These are phyloP conservation scores for Alternaria sp. DNA, from an alignment of 2,329 filamentous ascomycete genomes.

Conservation along the genomic window DNA sequence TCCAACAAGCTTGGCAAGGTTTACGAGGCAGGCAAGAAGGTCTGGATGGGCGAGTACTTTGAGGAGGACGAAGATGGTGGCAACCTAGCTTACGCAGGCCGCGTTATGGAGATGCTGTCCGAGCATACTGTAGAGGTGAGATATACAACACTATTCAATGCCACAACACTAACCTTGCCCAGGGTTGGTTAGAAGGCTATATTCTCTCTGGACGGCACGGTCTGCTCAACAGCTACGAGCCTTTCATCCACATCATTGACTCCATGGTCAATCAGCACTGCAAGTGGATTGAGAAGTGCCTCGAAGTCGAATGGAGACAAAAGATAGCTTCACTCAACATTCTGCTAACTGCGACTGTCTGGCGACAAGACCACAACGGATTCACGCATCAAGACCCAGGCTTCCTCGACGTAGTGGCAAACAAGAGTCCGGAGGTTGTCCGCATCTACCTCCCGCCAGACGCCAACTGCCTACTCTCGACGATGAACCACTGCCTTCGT, in stretches of 20 bases:
- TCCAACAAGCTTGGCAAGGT: conserved; percentile 79
- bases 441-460: conserved; percentile 83
- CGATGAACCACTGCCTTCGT: conserved; percentile 77
- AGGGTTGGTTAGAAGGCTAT: conserved; percentile 78
- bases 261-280: conserved; percentile 88
- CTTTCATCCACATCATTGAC: conserved; percentile 83
- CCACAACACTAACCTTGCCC: conserved; percentile 14
- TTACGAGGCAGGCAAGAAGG: conserved; percentile 78
- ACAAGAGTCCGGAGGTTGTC: conserved; percentile 81
- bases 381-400: conserved; percentile 82
- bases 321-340: conserved; percentile 81
- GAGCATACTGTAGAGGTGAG: conserved; percentile 76
- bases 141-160: neutral
- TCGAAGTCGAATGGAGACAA: conserved; percentile 79
- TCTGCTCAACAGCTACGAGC: conserved; percentile 81
- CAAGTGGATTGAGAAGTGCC: conserved; percentile 84
- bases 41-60: conserved; percentile 81
- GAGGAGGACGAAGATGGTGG: conserved; percentile 78
- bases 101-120: conserved; percentile 85
- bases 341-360: conserved; percentile 78
- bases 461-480: conserved; percentile 78
- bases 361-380: conserved; percentile 84
- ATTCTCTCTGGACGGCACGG: conserved; percentile 77
- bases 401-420: conserved; percentile 80
- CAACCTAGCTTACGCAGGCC: conserved; percentile 72